phyloP scores from a whole-genome alignment of 2,329 filamentous ascomycete genomes.

The Emmonsiellopsis sp. region DNA sequence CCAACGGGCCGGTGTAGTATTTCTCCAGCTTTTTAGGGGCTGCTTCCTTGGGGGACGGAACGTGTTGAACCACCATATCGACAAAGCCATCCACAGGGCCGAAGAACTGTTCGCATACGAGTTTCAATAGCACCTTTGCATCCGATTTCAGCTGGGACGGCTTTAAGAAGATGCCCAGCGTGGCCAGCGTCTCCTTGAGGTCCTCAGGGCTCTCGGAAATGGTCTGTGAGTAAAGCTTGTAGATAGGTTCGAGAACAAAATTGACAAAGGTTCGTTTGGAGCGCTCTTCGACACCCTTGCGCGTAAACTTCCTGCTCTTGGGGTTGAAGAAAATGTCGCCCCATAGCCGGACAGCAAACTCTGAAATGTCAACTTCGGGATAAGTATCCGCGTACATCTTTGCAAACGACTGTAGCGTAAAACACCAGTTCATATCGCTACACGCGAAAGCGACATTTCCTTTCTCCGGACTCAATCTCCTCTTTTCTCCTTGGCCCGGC shows the following conservation, averaged over 20 bases:
- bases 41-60: constrained; percentile 76
- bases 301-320: constrained; percentile 77
- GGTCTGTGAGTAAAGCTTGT: constrained; percentile 93
- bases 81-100: constrained; percentile 83
- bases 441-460: constrained; percentile 97
- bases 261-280: constrained; percentile 84
- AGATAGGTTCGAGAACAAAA: constrained; percentile 92
- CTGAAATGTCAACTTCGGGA: constrained; percentile 66
- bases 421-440: constrained; percentile 91
- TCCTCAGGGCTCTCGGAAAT: constrained; percentile 84
- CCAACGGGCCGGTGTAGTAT: constrained; percentile 85
- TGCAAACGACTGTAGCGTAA: constrained; percentile 86
- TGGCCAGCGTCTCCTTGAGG: constrained; percentile 66
- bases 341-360: constrained; percentile 83
- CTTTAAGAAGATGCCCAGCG: constrained; percentile 76
- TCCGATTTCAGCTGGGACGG: constrained; percentile 87
- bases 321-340: constrained; percentile 97
- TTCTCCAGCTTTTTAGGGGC: constrained; percentile 67
- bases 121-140: constrained; percentile 74
- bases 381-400: constrained; percentile 93
- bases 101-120: constrained; percentile 94
- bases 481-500: constrained; percentile 68
- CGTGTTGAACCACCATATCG: constrained; percentile 84
- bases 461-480: constrained; percentile 84
- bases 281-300: constrained; percentile 71